These are phyloP conservation scores for Phialophora chinensis DNA, from an alignment of 2,329 filamentous ascomycete species.

Conservation along the genomic window DNA sequence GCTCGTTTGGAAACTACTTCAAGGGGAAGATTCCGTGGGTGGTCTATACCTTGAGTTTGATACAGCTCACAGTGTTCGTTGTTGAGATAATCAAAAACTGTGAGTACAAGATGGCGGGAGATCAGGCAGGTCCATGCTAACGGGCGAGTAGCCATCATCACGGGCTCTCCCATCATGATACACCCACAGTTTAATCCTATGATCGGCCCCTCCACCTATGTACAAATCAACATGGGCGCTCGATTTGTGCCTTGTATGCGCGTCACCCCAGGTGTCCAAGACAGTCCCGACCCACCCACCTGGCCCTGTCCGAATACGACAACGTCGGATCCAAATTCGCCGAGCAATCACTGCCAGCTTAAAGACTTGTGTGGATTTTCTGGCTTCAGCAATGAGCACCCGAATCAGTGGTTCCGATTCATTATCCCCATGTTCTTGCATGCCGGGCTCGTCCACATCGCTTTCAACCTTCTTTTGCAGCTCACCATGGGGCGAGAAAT, in stretches of 20 bases:
- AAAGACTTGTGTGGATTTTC: conserved; percentile 83
- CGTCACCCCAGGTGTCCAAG: conserved; percentile 58
- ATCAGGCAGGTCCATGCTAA: conserved; percentile 14
- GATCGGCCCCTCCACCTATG: conserved; percentile 89
- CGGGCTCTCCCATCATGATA: conserved; percentile 71
- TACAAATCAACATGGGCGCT: conserved; percentile 96
- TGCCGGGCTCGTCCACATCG: conserved; percentile 90
- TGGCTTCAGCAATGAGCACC: conserved; percentile 73
- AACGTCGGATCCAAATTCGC: conserved; percentile 57
- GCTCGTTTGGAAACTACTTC: conserved; percentile 64
- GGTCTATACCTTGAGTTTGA: conserved; percentile 76
- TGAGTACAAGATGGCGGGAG: conserved; percentile 50
- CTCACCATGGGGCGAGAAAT: conserved; percentile 89
- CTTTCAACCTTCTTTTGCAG: conserved; percentile 92
- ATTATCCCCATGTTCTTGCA: conserved; percentile 96
- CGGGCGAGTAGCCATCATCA: conserved; percentile 66
- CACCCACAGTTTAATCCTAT: conserved; percentile 92
- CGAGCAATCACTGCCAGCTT: conserved; percentile 70
- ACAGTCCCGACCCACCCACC: conserved; percentile 43
- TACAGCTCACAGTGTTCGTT: conserved; percentile 86
- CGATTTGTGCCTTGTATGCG: conserved; percentile 96
- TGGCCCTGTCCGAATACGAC: conserved; percentile 87
- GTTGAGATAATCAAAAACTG: conserved; percentile 84
- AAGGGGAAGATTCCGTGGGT: conserved; percentile 73
- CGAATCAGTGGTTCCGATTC: conserved; percentile 97